A percentile compares a stretch with the other conserved stretches of the same genome.
Evolutionary conservation across 1,284 basidiomycete species (phyloP).

Genomic region (Tetrapyrgos nigripes): DNA sequence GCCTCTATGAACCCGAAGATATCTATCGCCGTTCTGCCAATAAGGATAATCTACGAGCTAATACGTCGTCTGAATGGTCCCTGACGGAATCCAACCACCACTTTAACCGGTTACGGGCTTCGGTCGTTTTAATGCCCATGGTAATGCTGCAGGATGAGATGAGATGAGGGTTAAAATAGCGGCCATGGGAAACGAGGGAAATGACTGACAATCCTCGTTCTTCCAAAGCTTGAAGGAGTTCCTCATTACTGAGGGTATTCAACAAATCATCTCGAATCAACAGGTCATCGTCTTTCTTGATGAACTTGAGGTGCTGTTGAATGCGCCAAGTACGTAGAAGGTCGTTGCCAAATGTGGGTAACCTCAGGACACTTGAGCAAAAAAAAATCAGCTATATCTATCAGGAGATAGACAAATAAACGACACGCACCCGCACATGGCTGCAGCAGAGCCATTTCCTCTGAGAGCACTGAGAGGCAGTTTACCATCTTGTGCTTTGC

Average conservation of each 20-base stretch:
- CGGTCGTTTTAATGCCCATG: slow-evolving; percentile 42
- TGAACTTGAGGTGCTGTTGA: slow-evolving; percentile 55
- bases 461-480: slow-evolving; percentile 40
- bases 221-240: slow-evolving; percentile 66
- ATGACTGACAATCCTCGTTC: slow-evolving; percentile 77
- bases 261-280: slow-evolving; percentile 57
- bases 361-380: slow-evolving; percentile 60
- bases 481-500: slow-evolving; percentile 35
- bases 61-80: slow-evolving; percentile 34
- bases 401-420: not conserved
- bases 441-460: slow-evolving; percentile 33
- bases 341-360: slow-evolving; percentile 64
- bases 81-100: slow-evolving; percentile 66
- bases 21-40: slow-evolving; percentile 30
- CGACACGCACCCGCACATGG: slow-evolving; percentile 48
- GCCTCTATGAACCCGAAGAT: not conserved
- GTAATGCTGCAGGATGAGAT: slow-evolving; percentile 37
- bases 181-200: not conserved
- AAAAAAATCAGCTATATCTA: slow-evolving; percentile 2
- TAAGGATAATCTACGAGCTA: slow-evolving; percentile 48
- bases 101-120: slow-evolving; percentile 53
- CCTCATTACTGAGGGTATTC: slow-evolving; percentile 51
- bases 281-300: slow-evolving; percentile 66
- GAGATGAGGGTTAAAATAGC: slow-evolving; percentile 8
- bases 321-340: slow-evolving; percentile 60